These are phyloP conservation scores for Cucumis sativus DNA, from an alignment of 306 rosid genomes.

Conservation along the genomic window DNA sequence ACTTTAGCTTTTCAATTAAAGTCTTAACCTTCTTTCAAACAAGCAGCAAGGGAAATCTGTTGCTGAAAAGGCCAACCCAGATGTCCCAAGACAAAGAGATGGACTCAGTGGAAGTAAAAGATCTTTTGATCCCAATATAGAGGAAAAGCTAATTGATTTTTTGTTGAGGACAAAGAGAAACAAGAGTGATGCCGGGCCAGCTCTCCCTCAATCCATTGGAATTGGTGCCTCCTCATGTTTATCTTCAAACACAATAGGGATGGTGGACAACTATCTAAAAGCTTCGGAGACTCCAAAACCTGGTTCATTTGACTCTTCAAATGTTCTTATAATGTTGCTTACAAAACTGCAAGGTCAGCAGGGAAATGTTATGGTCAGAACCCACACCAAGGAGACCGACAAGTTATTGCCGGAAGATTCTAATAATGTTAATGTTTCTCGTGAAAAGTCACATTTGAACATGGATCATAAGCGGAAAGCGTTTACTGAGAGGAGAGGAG, in stretches of 20 bases:
- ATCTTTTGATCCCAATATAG: conserved; percentile 22
- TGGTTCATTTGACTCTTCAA: not conserved
- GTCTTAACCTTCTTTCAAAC: conserved; percentile 9
- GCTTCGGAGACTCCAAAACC: conserved; percentile 4
- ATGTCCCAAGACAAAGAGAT: conserved; percentile 17
- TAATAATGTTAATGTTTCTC: not conserved
- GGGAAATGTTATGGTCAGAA: not conserved
- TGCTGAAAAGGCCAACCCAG: conserved; percentile 17
- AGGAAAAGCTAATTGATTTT: conserved; percentile 27
- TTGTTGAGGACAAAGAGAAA: conserved; percentile 17
- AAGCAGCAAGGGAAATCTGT: conserved; percentile 34
- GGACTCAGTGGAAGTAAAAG: conserved; percentile 23
- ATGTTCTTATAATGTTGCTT: conserved; percentile 14
- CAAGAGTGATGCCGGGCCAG: conserved; percentile 18
- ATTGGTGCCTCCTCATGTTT: conserved; percentile 15
- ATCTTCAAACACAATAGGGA: conserved; percentile 8
- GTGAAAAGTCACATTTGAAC: not conserved
- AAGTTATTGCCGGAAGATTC: not conserved
- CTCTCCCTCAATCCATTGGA: conserved; percentile 22
- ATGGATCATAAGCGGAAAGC: not conserved
- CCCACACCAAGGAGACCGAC: not conserved
- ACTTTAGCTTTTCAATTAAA: not conserved
- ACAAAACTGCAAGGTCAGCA: not conserved
- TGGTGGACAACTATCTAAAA: conserved; percentile 12
- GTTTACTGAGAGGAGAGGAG: not conserved